These are phyloP conservation scores for Phytophthora constricta DNA, from an alignment of 352 stramenopile genomes.

Conservation along the genomic window DNA sequence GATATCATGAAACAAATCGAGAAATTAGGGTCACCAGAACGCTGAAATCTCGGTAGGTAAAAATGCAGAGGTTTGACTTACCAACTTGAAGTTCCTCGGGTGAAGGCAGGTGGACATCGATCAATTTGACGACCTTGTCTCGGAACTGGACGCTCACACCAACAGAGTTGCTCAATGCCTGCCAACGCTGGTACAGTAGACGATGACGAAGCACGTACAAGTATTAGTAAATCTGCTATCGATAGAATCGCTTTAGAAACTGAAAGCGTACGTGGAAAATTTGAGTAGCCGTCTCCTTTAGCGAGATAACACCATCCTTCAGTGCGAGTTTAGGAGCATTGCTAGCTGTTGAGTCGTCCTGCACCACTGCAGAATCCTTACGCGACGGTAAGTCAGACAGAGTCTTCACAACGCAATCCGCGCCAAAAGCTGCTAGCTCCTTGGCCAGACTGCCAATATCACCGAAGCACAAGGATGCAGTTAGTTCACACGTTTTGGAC, in stretches of 20 bases:
- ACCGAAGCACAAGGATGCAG: neutral
- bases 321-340: slow-evolving; percentile 78
- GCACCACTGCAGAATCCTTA: slow-evolving; percentile 54
- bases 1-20: neutral
- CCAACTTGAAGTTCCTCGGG: slow-evolving; percentile 47
- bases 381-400: slow-evolving; percentile 51
- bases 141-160: slow-evolving; percentile 71
- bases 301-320: slow-evolving; percentile 60
- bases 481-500: neutral
- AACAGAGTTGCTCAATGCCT: slow-evolving; percentile 79
- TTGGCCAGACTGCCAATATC: slow-evolving; percentile 45
- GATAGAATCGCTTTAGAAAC: too few relatives aligned
- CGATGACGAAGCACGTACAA: neutral
- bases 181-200: slow-evolving; percentile 62
- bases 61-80: slow-evolving; percentile 19
- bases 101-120: slow-evolving; percentile 58
- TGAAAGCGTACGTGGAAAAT: slow-evolving; percentile 62
- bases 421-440: slow-evolving; percentile 59
- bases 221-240: neutral
- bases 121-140: slow-evolving; percentile 73
- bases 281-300: slow-evolving; percentile 52
- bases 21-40: neutral
- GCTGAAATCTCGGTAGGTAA: neutral
- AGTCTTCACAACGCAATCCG: slow-evolving; percentile 73
- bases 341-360: slow-evolving; percentile 60